Conservation (phyloP, 305 asterid species). For the Fraxinus floribunda region DNA sequence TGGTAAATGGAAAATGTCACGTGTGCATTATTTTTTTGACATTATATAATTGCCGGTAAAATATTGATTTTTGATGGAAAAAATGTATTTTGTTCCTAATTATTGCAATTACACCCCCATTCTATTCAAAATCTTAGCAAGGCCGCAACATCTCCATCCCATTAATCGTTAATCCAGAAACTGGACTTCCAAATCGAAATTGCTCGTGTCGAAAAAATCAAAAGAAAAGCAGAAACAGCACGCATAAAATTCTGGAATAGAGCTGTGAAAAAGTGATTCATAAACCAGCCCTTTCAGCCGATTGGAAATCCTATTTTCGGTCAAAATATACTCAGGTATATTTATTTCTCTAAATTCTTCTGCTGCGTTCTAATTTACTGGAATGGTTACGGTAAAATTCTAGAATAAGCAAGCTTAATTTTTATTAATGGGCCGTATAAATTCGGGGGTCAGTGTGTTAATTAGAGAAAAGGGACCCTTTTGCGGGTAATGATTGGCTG, state of each 20-base stretch:
- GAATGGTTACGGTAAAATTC: neutral
- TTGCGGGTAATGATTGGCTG: neutral
- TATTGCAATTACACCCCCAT: neutral
- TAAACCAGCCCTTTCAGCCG: neutral
- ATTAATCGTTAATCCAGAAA: neutral
- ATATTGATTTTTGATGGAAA: no score
- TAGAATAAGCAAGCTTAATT: neutral
- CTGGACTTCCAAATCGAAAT: neutral
- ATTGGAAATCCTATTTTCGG: neutral
- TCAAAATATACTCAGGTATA: neutral
- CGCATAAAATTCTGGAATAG: neutral
- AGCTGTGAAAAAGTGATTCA: neutral
- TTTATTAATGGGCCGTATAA: neutral
- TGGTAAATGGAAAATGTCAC: no score
- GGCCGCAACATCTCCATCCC: neutral
- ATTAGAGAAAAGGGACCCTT: neutral
- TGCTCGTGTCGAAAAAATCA: neutral
- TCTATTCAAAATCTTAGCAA: neutral
- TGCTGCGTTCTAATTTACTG: neutral
- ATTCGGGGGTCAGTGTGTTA: neutral
- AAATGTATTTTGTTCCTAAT: no score
- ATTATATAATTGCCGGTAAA: no score
- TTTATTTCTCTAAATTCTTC: neutral
- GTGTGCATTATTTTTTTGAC: no score
- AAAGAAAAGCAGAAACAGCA: neutral